Percentiles rank a stretch among this genome's conserved stretches.
Conservation (phyloP, 1,284 basidiomycete species). For the Neolentinus lepideus region DNA sequence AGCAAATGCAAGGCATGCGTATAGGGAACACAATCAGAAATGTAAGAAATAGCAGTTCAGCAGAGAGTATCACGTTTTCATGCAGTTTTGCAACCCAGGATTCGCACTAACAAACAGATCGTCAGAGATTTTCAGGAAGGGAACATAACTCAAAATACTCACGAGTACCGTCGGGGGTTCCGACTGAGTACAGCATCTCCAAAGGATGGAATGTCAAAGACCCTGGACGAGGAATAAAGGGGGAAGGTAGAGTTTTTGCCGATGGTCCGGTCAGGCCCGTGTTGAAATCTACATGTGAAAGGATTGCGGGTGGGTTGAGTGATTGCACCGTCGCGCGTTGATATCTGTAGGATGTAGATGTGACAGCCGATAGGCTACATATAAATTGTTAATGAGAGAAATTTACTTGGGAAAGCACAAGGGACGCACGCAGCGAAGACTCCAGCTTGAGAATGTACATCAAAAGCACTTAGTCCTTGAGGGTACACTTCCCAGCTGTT, state of each 20-base stretch:
- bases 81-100: slow-evolving; percentile 36
- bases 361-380: slow-evolving; percentile 55
- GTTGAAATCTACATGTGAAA: slow-evolving; percentile 44
- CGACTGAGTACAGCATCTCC: slow-evolving; percentile 74
- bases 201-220: slow-evolving; percentile 72
- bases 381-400: neutral
- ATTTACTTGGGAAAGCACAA: neutral
- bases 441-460: slow-evolving; percentile 80
- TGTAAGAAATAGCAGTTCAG: neutral
- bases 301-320: slow-evolving; percentile 29
- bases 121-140: neutral
- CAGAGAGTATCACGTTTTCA: slow-evolving; percentile 7
- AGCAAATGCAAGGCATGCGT: neutral
- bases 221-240: slow-evolving; percentile 54
- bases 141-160: slow-evolving; percentile 17
- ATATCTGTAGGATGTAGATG: slow-evolving; percentile 21
- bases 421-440: slow-evolving; percentile 81
- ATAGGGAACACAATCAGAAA: neutral
- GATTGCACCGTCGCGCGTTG: slow-evolving; percentile 59
- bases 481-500: slow-evolving; percentile 65
- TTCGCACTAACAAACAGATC: slow-evolving; percentile 26
- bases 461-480: slow-evolving; percentile 77
- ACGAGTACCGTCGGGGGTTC: slow-evolving; percentile 69
- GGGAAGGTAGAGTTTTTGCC: slow-evolving; percentile 43
- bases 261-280: slow-evolving; percentile 50